A percentile compares a stretch with the other conserved stretches of the same genome.
Conservation (phyloP, 345 rosid species). For the Stellera chamaejasme region DNA sequence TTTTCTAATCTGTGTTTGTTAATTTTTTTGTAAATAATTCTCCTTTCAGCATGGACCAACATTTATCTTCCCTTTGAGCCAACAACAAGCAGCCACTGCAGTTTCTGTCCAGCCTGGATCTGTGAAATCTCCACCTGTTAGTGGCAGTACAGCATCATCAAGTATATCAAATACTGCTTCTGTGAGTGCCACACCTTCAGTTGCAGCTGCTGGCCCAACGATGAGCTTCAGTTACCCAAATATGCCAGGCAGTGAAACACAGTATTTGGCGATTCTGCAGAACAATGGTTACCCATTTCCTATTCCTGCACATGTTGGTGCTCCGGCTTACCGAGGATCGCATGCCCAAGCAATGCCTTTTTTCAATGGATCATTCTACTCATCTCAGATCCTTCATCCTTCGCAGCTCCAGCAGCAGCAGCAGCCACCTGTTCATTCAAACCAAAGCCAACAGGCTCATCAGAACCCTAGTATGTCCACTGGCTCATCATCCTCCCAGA, state of each 20-base stretch:
- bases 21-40: neutral
- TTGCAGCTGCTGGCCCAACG: slow-evolving; percentile 51
- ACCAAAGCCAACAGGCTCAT: slow-evolving; percentile 61
- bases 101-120: slow-evolving; percentile 58
- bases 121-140: slow-evolving; percentile 44
- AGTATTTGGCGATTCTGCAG: slow-evolving; percentile 84
- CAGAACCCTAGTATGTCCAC: slow-evolving; percentile 62
- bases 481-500: slow-evolving; percentile 71
- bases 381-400: slow-evolving; percentile 86
- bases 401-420: slow-evolving; percentile 69
- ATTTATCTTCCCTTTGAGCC: slow-evolving; percentile 82
- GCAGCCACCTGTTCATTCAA: slow-evolving; percentile 36
- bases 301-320: slow-evolving; percentile 80
- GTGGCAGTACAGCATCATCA: slow-evolving; percentile 32
- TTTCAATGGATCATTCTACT: slow-evolving; percentile 77
- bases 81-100: slow-evolving; percentile 73
- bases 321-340: slow-evolving; percentile 68
- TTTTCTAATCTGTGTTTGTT: neutral
- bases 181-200: slow-evolving; percentile 38
- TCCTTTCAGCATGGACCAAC: slow-evolving; percentile 68
- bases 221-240: slow-evolving; percentile 82
- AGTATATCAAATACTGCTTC: slow-evolving; percentile 38
- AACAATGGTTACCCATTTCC: slow-evolving; percentile 76
- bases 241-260: slow-evolving; percentile 79
- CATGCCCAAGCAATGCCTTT: slow-evolving; percentile 70